These are phyloP conservation scores for Plasmodium gallinaceum DNA, from an alignment of 169 alveolate species.

Conservation along the genomic window DNA sequence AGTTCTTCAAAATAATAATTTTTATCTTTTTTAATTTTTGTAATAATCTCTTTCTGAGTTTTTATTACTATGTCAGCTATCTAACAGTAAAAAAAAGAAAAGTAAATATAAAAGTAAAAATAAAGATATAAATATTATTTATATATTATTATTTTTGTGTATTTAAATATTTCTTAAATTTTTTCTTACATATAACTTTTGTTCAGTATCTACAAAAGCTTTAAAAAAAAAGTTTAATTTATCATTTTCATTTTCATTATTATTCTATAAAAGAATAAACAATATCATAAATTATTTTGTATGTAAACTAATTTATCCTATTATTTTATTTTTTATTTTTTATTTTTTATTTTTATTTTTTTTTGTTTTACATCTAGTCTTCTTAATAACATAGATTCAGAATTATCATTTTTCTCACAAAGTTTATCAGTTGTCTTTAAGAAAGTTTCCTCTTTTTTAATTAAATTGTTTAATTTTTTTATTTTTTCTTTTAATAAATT, in stretches of 20 bases:
- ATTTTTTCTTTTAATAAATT: slow-evolving; percentile 63
- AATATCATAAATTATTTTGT: not conserved
- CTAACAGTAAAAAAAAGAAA: slow-evolving; percentile 2
- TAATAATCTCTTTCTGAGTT: slow-evolving; percentile 48
- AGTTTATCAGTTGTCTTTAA: slow-evolving; percentile 8
- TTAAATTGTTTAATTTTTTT: slow-evolving; percentile 29
- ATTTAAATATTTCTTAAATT: not conserved
- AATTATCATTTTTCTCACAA: not conserved
- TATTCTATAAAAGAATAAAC: slow-evolving; percentile 12
- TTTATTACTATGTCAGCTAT: slow-evolving; percentile 66
- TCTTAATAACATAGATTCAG: not conserved
- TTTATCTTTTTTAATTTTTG: slow-evolving; percentile 55
- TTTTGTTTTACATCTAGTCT: slow-evolving; percentile 20
- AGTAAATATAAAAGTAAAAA: not conserved
- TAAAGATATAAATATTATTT: not conserved
- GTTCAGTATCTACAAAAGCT: slow-evolving; percentile 69
- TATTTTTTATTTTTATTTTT: not conserved
- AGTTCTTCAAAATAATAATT: slow-evolving; percentile 38
- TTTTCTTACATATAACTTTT: slow-evolving; percentile 50
- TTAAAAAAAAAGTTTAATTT: slow-evolving; percentile 48
- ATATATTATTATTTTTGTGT: not conserved
- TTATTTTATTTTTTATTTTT: not conserved
- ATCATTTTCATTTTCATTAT: slow-evolving; percentile 22
- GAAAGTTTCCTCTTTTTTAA: slow-evolving; percentile 1
- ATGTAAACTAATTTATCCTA: not conserved